A percentile compares a stretch with the other conserved stretches of the same genome.
Evolutionary conservation across 306 rosid genomes (phyloP).

Genomic region (Dryas drummondii): DNA sequence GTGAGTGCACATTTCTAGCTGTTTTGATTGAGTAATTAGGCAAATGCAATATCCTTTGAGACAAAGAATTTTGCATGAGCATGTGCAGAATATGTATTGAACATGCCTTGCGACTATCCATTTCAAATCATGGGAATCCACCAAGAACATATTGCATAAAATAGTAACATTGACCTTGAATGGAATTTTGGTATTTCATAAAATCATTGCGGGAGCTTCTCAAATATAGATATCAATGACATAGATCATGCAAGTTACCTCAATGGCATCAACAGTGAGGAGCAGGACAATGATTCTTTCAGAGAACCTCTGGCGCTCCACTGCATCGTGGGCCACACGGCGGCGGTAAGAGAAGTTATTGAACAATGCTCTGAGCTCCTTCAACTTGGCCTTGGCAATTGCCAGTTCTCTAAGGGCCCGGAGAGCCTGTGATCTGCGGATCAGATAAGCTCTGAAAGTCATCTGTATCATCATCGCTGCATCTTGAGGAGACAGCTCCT

Average conservation of each 20-base stretch:
- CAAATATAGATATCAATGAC: background rate
- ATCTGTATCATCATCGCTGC: slow-evolving; percentile 80
- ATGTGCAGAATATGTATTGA: background rate
- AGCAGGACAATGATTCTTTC: slow-evolving; percentile 87
- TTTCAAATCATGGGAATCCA: background rate
- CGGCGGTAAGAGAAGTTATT: slow-evolving; percentile 68
- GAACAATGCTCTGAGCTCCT: slow-evolving; percentile 74
- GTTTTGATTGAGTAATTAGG: background rate
- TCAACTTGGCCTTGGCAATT: slow-evolving; percentile 74
- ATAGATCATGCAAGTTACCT: slow-evolving; percentile 40
- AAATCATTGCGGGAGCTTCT: background rate
- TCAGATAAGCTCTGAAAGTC: slow-evolving; percentile 68
- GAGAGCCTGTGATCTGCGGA: slow-evolving; percentile 75
- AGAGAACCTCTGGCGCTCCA: slow-evolving; percentile 71
- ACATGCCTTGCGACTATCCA: background rate
- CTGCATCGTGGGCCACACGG: slow-evolving; percentile 58
- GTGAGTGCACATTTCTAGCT: background rate
- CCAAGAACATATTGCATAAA: background rate
- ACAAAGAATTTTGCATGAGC: background rate
- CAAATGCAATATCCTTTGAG: background rate
- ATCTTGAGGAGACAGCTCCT: slow-evolving; percentile 83
- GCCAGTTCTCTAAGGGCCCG: slow-evolving; percentile 85
- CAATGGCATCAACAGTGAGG: slow-evolving; percentile 86
- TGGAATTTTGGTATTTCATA: background rate
- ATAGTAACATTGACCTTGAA: background rate